Base-by-base conservation (phyloP, 2,329 filamentous ascomycete species). In the Diplodia intermedia region DNA sequence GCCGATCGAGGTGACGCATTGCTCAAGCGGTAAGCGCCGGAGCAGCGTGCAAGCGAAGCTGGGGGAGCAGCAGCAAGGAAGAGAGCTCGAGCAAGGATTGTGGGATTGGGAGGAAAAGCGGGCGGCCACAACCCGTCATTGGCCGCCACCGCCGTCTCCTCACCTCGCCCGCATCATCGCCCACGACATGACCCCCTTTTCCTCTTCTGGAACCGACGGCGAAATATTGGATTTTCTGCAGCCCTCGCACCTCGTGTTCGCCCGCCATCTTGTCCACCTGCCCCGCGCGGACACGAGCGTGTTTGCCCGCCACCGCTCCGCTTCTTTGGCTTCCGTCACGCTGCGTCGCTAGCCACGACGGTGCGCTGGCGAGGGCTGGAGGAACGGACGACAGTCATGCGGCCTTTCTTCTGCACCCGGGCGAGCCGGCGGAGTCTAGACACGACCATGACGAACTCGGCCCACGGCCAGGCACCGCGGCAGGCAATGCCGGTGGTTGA, bases 1-100 rank as follows among this genome's bases (percentile, higher is more conserved):
- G n/a, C 33, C 52, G 36, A 60, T 60, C 56, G 56, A 60, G 23
- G 38, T 47, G 36, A 12, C n/a, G 36, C 29, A 40, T n/a, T 12
- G 15, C 36, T 12, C 23, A 38, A 43, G 56, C 56, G 56, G 56
- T 40, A 47, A 60, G 56, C 38, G 43, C 56, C 56, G 56, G 56
- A 60, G 56, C 56, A 40, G 38, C 56, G 20, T 47, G 38, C 38
- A 60, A 60, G 56, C 56, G 56, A 60, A 9, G 56, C 56, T 18
- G 56, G 33, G 36, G 56, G 56, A 23, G 43, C 43, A n/a, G n/a
- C 43, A 20, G 43, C 43, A 60, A 60, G 38, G 20, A 26, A 47
- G 56, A 26, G 26, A 29, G 43, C 18, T 47, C 56, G 38, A 60
- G n/a, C 38, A 31, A 29, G 55, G 55, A 60, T 60, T 2, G 6